phyloP scores from a whole-genome alignment of 306 rosid genomes.

The Acacia melanoxylon region DNA sequence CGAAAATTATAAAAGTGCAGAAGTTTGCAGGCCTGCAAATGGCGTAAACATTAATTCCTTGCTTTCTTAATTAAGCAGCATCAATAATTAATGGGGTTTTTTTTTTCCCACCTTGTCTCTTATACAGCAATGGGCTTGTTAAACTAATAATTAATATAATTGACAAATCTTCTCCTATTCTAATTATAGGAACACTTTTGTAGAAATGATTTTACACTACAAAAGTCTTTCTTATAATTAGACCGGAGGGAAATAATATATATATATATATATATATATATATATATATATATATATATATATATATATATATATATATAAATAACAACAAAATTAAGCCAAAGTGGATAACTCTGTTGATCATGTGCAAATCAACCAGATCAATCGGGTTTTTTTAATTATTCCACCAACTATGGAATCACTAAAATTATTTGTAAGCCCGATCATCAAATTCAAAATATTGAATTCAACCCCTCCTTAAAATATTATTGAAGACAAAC shows the following conservation, averaged over 20 bases:
- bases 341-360: constrained; percentile 5
- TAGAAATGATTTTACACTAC: too few species aligned
- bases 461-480: background rate
- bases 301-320: too few species aligned
- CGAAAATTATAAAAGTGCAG: background rate
- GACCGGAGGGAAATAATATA: too few species aligned
- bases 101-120: background rate
- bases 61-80: background rate
- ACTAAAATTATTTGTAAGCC: constrained; percentile 11
- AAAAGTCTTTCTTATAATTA: too few species aligned
- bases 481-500: background rate
- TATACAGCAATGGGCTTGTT: constrained; percentile 2
- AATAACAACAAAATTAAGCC: background rate
- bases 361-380: constrained; percentile 28
- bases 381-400: background rate
- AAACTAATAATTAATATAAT: background rate
- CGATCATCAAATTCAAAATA: constrained; percentile 5
- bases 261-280: too few species aligned
- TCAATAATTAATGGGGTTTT: constrained; percentile 21
- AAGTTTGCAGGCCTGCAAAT: constrained; percentile 27
- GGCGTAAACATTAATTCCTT: background rate
- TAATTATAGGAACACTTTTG: too few species aligned
- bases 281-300: too few species aligned
- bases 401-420: constrained; percentile 15
- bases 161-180: too few species aligned